Percentiles rank a stretch among this genome's conserved stretches.
These are phyloP conservation scores for Blastocystis sp. DNA, from an alignment of 352 stramenopile genomes.

Conservation along the genomic window DNA sequence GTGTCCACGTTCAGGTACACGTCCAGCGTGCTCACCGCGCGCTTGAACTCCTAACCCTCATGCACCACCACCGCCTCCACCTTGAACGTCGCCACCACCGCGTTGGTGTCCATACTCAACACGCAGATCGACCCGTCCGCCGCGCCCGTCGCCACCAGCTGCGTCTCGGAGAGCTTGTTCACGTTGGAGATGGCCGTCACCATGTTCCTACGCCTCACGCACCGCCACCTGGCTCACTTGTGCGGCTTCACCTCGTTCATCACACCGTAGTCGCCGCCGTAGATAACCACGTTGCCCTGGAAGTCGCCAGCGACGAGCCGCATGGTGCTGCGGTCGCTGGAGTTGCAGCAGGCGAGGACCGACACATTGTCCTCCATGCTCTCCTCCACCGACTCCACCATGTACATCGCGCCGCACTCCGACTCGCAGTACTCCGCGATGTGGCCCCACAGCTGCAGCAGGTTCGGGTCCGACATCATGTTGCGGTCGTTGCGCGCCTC, in stretches of 20 bases:
- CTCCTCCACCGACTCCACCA: conserved; percentile 63
- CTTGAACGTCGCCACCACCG: not conserved
- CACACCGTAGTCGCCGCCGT: conserved; percentile 25
- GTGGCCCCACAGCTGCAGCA: conserved; percentile 56
- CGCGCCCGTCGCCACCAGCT: conserved; percentile 48
- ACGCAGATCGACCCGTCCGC: conserved; percentile 52
- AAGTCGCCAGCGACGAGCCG: conserved; percentile 57
- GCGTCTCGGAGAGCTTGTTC: not conserved
- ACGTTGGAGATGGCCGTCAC: conserved; percentile 43
- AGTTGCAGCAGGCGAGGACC: conserved; percentile 28
- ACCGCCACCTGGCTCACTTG: not conserved
- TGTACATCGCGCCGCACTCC: conserved; percentile 57
- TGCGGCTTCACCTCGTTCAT: conserved; percentile 37
- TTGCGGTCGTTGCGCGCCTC: conserved; percentile 47
- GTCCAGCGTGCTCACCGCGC: conserved; percentile 8
- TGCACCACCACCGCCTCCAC: not conserved
- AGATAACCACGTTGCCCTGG: conserved; percentile 65
- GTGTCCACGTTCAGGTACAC: conserved; percentile 22
- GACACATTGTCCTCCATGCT: conserved; percentile 58
- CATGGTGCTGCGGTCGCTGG: conserved; percentile 1
- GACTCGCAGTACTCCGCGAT: conserved; percentile 46
- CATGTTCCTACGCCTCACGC: conserved; percentile 40
- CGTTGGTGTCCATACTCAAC: conserved; percentile 25
- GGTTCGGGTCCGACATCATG: conserved; percentile 55
- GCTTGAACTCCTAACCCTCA: conserved; percentile 39